Conservation (phyloP, 768 basidiomycete genomes). For the Mycena rebaudengoi region DNA sequence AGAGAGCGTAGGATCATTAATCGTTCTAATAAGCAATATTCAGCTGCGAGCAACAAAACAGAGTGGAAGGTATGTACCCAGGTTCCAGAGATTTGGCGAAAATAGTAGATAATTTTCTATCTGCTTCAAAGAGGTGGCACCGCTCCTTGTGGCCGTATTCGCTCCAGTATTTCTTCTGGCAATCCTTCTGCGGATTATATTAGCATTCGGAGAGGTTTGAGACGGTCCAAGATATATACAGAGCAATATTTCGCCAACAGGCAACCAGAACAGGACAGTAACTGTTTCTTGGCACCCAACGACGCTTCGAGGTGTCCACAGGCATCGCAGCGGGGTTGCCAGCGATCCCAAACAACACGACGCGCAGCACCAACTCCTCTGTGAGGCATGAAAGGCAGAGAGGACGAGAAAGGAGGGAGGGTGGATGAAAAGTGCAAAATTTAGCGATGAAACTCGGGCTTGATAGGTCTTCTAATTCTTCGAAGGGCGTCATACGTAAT, state of each 20-base stretch:
- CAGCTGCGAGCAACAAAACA: too few relatives aligned
- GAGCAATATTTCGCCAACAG: conserved; percentile 8
- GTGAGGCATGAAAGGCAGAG: too few relatives aligned
- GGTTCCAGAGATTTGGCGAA: conserved; percentile 6
- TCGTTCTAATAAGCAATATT: background rate
- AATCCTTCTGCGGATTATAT: background rate
- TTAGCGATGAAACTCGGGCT: too few relatives aligned
- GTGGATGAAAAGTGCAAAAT: too few relatives aligned
- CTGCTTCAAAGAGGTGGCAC: conserved; percentile 11
- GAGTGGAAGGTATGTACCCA: background rate
- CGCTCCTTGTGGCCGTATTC: background rate
- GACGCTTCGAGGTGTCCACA: background rate
- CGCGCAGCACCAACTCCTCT: too few relatives aligned
- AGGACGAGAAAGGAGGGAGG: too few relatives aligned
- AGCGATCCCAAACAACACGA: conserved; percentile 4
- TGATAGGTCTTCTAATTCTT: too few relatives aligned
- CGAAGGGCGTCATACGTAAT: too few relatives aligned
- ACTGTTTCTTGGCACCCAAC: background rate
- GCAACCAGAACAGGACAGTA: background rate
- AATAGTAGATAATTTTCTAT: background rate
- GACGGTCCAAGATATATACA: background rate
- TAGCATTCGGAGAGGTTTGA: background rate
- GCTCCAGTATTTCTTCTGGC: background rate
- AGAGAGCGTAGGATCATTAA: conserved; percentile 2
- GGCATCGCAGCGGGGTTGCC: background rate